Conservation (phyloP, 177 flowering plant genomes). For the Tripterygium wilfordii region DNA sequence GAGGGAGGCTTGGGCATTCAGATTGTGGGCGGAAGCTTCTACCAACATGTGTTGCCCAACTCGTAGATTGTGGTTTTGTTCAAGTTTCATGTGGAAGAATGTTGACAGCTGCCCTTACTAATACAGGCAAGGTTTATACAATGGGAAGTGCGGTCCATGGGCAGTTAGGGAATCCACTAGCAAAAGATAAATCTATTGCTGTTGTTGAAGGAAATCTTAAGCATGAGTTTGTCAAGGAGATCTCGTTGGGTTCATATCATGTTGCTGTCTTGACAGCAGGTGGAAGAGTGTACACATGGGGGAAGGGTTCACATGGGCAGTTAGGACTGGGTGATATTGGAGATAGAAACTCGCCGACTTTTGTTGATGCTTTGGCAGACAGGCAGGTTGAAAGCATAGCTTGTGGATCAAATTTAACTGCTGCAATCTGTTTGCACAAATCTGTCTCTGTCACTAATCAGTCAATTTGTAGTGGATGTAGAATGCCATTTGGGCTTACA, state of each 20-base stretch:
- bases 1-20: conserved; percentile 58
- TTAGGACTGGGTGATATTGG: conserved; percentile 55
- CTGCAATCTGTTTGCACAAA: conserved; percentile 59
- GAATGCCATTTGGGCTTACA: conserved; percentile 48
- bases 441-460: conserved; percentile 45
- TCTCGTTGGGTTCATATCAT: conserved; percentile 62
- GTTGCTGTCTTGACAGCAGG: conserved; percentile 49
- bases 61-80: conserved; percentile 51
- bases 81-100: conserved; percentile 62
- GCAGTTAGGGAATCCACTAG: conserved; percentile 53
- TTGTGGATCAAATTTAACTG: conserved; percentile 58
- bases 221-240: conserved; percentile 46
- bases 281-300: conserved; percentile 64
- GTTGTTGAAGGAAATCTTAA: conserved; percentile 55
- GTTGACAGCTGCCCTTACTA: conserved; percentile 53
- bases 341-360: conserved; percentile 46
- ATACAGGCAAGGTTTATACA: conserved; percentile 43
- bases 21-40: conserved; percentile 41
- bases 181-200: conserved; percentile 41
- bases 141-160: conserved; percentile 62
- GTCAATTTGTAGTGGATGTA: conserved; percentile 49
- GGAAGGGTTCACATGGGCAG: conserved; percentile 59
- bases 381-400: conserved; percentile 43
- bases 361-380: conserved; percentile 54
- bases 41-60: conserved; percentile 56